Evolutionary conservation across 2,329 filamentous ascomycete species (phyloP).

Genomic region (Cladophialophora yegresii): DNA sequence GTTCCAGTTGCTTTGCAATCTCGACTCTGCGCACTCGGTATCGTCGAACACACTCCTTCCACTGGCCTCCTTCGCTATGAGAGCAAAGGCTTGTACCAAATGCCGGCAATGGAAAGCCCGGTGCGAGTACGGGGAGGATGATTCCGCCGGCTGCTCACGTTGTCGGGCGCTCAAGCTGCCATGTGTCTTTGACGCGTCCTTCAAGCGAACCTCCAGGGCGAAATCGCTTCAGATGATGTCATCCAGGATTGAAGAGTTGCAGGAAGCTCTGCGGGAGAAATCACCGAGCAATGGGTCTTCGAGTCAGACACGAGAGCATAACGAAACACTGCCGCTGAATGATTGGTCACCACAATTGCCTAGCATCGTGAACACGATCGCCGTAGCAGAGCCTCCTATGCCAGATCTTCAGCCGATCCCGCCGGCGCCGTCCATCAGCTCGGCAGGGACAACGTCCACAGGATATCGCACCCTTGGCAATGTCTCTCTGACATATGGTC

Average conservation of each 20-base stretch:
- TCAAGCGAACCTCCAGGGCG: slow-evolving; percentile 11
- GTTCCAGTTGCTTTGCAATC: neutral
- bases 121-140: slow-evolving; percentile 4
- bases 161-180: slow-evolving; percentile 14
- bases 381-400: neutral
- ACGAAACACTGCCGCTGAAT: neutral
- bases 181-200: slow-evolving; percentile 17
- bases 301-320: slow-evolving; percentile 2
- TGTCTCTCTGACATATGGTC: slow-evolving; percentile 7
- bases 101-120: slow-evolving; percentile 20
- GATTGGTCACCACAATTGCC: slow-evolving; percentile 7
- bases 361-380: neutral
- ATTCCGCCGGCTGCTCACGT: slow-evolving; percentile 10
- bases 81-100: slow-evolving; percentile 16
- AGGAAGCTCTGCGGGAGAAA: slow-evolving; percentile 4
- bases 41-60: neutral
- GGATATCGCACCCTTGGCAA: slow-evolving; percentile 3
- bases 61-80: slow-evolving; percentile 6
- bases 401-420: neutral
- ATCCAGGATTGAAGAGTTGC: slow-evolving; percentile 14
- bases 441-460: neutral
- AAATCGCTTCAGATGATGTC: slow-evolving; percentile 14
- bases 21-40: slow-evolving; percentile 6
- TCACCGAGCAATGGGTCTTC: slow-evolving; percentile 6
- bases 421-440: neutral